phyloP scores from a whole-genome alignment of 2,329 filamentous ascomycete genomes.

The Penicillium sp. region DNA sequence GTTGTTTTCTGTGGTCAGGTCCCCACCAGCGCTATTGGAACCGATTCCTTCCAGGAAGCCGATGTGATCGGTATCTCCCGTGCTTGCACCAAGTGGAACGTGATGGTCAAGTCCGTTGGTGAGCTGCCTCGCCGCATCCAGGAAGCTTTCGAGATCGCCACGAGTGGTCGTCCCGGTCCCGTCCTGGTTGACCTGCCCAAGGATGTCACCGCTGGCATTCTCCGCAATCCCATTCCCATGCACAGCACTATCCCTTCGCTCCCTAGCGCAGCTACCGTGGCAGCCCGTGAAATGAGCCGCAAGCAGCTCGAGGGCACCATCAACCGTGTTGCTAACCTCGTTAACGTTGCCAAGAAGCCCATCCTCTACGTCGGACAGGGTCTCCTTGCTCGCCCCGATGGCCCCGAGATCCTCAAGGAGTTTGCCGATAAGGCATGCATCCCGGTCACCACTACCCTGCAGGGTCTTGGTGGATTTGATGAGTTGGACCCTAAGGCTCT shows the following conservation, averaged over 20 bases:
- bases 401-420: conserved; percentile 75
- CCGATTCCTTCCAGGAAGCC: conserved; percentile 95
- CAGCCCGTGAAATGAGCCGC: conserved; percentile 70
- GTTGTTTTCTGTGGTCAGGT: conserved; percentile 97
- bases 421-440: conserved; percentile 88
- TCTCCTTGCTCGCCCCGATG: conserved; percentile 75
- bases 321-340: conserved; percentile 71
- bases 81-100: conserved; percentile 98
- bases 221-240: conserved; percentile 81
- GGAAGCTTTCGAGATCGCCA: conserved; percentile 97
- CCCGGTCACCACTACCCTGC: conserved; percentile 92
- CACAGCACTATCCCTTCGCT: conserved; percentile 71
- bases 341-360: conserved; percentile 90
- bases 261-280: conserved; percentile 81
- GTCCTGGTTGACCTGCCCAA: conserved; percentile 96
- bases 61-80: conserved; percentile 92
- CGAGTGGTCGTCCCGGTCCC: conserved; percentile 86
- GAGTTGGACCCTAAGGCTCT: conserved; percentile 91
- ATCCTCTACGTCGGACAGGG: conserved; percentile 94
- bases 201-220: conserved; percentile 84
- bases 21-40: conserved; percentile 82
- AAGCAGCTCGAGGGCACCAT: conserved; percentile 74
- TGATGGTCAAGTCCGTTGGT: conserved; percentile 94
- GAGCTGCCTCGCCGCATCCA: conserved; percentile 93
- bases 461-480: conserved; percentile 88